These are phyloP conservation scores for Solanum okadae DNA, from an alignment of 257 asterid species.

Conservation along the genomic window DNA sequence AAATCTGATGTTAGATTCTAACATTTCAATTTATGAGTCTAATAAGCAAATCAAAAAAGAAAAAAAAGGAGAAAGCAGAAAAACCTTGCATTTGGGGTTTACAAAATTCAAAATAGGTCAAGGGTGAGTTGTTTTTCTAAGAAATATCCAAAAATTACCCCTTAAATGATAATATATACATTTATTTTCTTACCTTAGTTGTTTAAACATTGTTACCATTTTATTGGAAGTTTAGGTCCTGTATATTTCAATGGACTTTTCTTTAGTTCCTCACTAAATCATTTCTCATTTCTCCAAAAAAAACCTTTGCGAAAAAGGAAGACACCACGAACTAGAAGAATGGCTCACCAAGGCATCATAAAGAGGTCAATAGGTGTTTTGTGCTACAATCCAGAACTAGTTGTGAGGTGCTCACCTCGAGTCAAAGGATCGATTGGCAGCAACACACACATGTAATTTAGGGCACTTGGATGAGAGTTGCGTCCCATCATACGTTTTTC, in stretches of 20 bases:
- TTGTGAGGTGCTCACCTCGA: background rate
- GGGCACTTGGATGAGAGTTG: background rate
- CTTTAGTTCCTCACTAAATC: background rate
- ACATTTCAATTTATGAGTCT: background rate
- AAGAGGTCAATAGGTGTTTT: background rate
- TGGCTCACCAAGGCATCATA: background rate
- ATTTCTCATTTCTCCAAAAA: background rate
- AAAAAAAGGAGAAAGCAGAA: no score
- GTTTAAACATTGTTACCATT: background rate
- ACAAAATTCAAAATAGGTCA: background rate
- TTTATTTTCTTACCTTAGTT: no score
- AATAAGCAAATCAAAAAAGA: background rate
- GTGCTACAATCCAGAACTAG: no score
- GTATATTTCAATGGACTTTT: no score
- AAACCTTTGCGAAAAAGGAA: no score
- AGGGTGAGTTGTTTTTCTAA: background rate
- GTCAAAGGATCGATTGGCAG: background rate
- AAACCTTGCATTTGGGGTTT: background rate
- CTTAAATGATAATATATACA: background rate
- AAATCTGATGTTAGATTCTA: background rate
- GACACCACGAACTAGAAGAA: background rate
- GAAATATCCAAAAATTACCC: background rate
- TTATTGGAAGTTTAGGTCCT: background rate
- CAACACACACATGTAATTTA: background rate
- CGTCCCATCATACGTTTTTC: background rate